A percentile compares a stretch with the other conserved stretches of the same genome.
These are phyloP conservation scores for Tulasnella sp. DNA, from an alignment of 768 basidiomycete genomes.

Conservation along the genomic window DNA sequence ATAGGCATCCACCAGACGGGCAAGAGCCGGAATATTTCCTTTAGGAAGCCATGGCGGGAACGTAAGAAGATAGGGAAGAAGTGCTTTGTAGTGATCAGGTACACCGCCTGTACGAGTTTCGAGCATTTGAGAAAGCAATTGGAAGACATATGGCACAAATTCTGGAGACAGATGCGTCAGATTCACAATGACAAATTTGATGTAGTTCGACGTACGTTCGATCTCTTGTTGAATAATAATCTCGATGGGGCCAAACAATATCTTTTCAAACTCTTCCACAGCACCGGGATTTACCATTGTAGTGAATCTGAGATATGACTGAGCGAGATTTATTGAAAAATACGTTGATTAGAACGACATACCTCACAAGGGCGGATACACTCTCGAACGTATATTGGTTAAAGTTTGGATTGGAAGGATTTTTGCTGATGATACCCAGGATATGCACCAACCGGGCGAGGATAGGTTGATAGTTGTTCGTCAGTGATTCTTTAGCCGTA, in stretches of 20 bases:
- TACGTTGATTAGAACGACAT: not conserved
- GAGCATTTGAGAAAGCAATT: slow-evolving; percentile 91
- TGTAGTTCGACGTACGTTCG: slow-evolving; percentile 46
- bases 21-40: slow-evolving; percentile 88
- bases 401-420: slow-evolving; percentile 95
- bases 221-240: slow-evolving; percentile 85
- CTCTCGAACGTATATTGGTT: slow-evolving; percentile 97
- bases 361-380: slow-evolving; percentile 87
- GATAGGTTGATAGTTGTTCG: slow-evolving; percentile 48
- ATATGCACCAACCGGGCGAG: slow-evolving; percentile 68
- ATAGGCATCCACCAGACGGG: slow-evolving; percentile 76
- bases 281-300: slow-evolving; percentile 56
- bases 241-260: slow-evolving; percentile 77
- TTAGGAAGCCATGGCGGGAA: slow-evolving; percentile 86
- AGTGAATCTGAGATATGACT: slow-evolving; percentile 46
- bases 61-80: slow-evolving; percentile 72
- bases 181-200: not conserved
- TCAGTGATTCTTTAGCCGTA: slow-evolving; percentile 69
- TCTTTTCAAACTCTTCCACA: slow-evolving; percentile 60
- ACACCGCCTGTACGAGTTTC: slow-evolving; percentile 54
- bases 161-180: slow-evolving; percentile 35
- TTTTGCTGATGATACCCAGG: slow-evolving; percentile 78
- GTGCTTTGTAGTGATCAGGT: slow-evolving; percentile 60
- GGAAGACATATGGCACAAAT: slow-evolving; percentile 96
- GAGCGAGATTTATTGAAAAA: slow-evolving; percentile 1